Evolutionary conservation across 2,329 filamentous ascomycete species (phyloP), one percentile per base, ranked within the genome.

Genomic region (Verticillium nonalfalfae): DNA sequence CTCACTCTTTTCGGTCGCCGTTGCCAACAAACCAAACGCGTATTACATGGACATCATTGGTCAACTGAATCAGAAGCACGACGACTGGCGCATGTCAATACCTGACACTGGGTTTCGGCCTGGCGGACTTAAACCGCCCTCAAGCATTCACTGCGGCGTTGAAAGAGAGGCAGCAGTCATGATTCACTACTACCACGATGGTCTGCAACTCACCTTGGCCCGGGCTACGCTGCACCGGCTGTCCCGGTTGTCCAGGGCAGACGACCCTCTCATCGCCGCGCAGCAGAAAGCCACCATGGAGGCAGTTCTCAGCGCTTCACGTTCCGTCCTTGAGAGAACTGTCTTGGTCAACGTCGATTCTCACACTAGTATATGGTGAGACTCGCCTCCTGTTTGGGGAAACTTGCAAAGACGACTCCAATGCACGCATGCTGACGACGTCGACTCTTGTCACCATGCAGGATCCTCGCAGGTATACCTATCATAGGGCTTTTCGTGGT

Each of bases 401-500:
- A 18, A 10, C 10, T 5, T 21, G 45, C 7, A 21, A 7, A n/a
- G 2, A 9, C 26, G n/a, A 52, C 18, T 13, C 0, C 13, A 13
- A 26, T 18, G 5, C 18, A 1, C 45, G 5, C 18, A 4, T n/a
- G 18, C 45, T 52, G 18, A 52, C 45, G 45, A 52, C 14, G 15
- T 15, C 39, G 18, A 21, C 39, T 18, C 26, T 36, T 4, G 15
- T 50, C 6, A 4, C 4, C 35, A 14, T 10, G n/a, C 14, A 73
- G 72, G 67, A 62, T 76, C 14, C 62, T 75, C 1, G 74, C 69
- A 1, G 70, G 72, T 13, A 68, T 77, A 2, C 76, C 76, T 0
- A 61, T 78, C 7, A 69, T 71, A 0, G 73, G 74, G 0, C 65
- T 77, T 0, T 76, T 79, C 34, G 72, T 78, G 9, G 65, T 79